Base-by-base conservation (phyloP, 2,329 filamentous ascomycete species). In the Hypoxylon rubiginosum region DNA sequence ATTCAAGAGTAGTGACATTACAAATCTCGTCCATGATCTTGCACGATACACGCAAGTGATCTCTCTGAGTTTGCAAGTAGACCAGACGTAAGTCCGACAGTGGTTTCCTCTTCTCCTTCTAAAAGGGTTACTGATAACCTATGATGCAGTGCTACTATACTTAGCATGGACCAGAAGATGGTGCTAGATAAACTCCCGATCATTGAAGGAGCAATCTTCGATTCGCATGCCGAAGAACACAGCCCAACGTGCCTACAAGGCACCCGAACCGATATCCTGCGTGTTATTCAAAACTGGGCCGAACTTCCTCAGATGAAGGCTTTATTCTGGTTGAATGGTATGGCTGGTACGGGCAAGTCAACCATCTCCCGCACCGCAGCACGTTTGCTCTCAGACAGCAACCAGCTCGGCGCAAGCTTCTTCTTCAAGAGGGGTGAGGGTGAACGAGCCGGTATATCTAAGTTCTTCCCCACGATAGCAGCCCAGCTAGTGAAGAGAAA, bases 351-450 rank as follows among this genome's bases (percentile, higher is more conserved):
- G 0, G 79, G 79, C 1, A 82, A 82, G 54, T 82, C 79, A 0
- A 82, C 79, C 5, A 78, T 82, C 3, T 75, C 77, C 6, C 77
- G 74, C 0, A 79, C 77, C 0, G 51, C 77, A 2, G 75, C 77
- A 39, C 17, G 50, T 3, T 30, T n/a, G 0, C 53, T 66, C 8
- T 49, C 30, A n/a, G 21, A 66, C 0, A 46, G 17, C 2, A 50
- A 7, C n/a, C 17, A 49, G 0, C 68, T 74, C 15, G 72, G 66
- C 0, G 74, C 68, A 0, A 72, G 58, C 68, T 83, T 83, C 68
- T 82, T 82, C 72, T 84, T 84, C 70, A 81, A 81, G 56, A 78
- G 76, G 63, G 81, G 79, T 0, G 80, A 81, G 52, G 72, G 69
- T 3, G 79, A 83, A 64, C 75, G 79, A 26, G 76, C 78, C 1